Evolutionary conservation across 768 basidiomycete species (phyloP).

Genomic region (Baorangia bicolor): DNA sequence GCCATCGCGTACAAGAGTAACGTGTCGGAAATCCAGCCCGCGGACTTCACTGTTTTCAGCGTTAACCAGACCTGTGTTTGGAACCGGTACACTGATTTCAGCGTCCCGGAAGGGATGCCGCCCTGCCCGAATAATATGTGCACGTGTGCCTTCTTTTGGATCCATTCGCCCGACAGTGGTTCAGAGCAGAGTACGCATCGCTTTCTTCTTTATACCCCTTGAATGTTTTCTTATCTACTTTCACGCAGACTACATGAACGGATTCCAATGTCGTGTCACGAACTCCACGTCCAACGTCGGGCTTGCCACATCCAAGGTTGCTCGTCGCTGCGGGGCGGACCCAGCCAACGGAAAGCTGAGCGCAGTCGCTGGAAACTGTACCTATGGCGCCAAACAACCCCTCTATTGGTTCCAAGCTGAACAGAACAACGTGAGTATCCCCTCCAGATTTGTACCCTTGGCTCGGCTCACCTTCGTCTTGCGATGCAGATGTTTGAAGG

Average conservation of each 20-base stretch:
- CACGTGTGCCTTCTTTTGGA: conserved; percentile 74
- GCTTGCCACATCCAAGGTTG: conserved; percentile 53
- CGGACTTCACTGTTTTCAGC: conserved; percentile 71
- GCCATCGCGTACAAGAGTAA: conserved; percentile 77
- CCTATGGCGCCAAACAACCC: conserved; percentile 68
- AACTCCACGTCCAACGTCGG: conserved; percentile 49
- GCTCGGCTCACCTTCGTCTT: background rate
- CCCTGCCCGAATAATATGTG: conserved; percentile 64
- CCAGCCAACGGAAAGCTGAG: conserved; percentile 42
- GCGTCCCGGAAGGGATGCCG: conserved; percentile 67
- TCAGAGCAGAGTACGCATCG: conserved; percentile 56
- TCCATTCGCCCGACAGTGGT: conserved; percentile 59
- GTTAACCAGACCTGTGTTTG: conserved; percentile 77
- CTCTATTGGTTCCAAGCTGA: conserved; percentile 70
- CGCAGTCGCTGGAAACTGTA: conserved; percentile 60
- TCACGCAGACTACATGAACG: conserved; percentile 65
- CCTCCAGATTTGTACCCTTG: background rate
- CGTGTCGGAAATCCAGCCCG: conserved; percentile 53
- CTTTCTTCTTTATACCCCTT: background rate
- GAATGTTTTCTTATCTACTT: background rate
- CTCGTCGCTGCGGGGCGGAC: conserved; percentile 68
- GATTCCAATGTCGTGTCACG: conserved; percentile 65
- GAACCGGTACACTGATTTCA: conserved; percentile 66
- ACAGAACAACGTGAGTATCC: conserved; percentile 52
- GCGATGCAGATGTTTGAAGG: conserved; percentile 61